Evolutionary conservation across 495 filamentous ascomycete genomes (phyloP), one percentile per base, ranked within the genome.

Genomic region (Friedmanniomyces simplex): DNA sequence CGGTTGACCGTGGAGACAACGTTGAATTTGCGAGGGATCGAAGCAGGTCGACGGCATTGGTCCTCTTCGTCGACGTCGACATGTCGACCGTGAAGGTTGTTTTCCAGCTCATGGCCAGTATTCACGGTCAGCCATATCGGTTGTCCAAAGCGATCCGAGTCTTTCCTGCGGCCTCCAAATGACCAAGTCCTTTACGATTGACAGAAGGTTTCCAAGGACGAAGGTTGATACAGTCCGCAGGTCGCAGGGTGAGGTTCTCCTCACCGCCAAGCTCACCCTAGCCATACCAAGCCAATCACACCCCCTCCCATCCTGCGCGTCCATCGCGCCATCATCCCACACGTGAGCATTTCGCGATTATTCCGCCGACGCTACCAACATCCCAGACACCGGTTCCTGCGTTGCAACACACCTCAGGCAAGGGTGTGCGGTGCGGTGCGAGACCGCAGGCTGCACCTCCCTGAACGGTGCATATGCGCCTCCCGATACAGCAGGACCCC

Each of bases 311-410:
- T 3, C 39, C 3, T 20, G 39, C 13, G 14, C 18, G 18, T 43
- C 14, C 2, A 3, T 16, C 39, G 39, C 18, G 13, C 39, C 39
- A 43, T 43, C 39, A 16, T 13, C 2, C 39, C 13, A 55, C 21
- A 45, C 52, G 14, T 22, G 52, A 24, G 21, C 52, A 10, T 14
- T 55, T 22, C 45, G 52, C 39, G 45, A 45, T n/a, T 45, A 46
- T 32, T n/a, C n/a, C 39, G 52, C 36, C 36, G 28, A 55, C 21
- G 45, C 52, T n/a, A 55, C 26, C 52, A 55, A 45, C 39, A 55
- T 36, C 20, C 52, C 39, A 28, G 52, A 37, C 8, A 16, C 34
- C 34, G 8, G 34, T 37, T 8, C 43, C 43, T 18, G 43, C 20
- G 46, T 30, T 18, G 46, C 46, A 32, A 24, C 21, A 49, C 46